phyloP scores from a whole-genome alignment of 139 green algal species.

The Dunaliella primolecta region DNA sequence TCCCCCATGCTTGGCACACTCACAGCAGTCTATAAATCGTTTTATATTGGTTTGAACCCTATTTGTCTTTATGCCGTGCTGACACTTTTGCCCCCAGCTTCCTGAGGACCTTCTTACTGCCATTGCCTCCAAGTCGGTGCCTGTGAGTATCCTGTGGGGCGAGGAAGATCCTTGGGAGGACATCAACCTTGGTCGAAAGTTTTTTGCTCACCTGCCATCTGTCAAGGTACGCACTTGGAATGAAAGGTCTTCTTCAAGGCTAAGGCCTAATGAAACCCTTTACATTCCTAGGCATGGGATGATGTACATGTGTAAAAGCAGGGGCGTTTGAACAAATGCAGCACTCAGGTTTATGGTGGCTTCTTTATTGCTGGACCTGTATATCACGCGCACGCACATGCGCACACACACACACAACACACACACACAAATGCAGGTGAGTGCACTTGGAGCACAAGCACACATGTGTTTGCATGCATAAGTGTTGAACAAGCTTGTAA shows the following conservation, averaged over 20 bases:
- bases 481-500: too few species aligned
- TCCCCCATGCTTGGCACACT: background rate
- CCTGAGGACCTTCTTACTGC: conserved; percentile 81
- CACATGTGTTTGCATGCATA: too few species aligned
- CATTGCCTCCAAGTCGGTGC: conserved; percentile 35
- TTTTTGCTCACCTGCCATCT: conserved; percentile 50
- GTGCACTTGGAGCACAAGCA: too few species aligned
- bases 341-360: too few species aligned
- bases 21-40: background rate
- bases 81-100: conserved; percentile 35
- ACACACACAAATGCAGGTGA: too few species aligned
- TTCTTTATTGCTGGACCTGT: background rate
- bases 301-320: too few species aligned
- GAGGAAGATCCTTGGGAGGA: conserved; percentile 81
- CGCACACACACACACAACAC: too few species aligned
- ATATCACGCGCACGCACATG: too few species aligned
- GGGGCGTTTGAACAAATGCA: background rate
- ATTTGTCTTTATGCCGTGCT: background rate
- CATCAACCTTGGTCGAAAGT: conserved; percentile 61
- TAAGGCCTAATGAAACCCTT: too few species aligned
- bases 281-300: too few species aligned
- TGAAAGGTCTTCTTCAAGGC: conserved; percentile 35
- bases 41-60: background rate
- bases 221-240: conserved; percentile 40
- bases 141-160: conserved; percentile 88